Base-by-base conservation (phyloP, 2,329 filamentous ascomycete genomes). In the Colletotrichum euphorbiae region DNA sequence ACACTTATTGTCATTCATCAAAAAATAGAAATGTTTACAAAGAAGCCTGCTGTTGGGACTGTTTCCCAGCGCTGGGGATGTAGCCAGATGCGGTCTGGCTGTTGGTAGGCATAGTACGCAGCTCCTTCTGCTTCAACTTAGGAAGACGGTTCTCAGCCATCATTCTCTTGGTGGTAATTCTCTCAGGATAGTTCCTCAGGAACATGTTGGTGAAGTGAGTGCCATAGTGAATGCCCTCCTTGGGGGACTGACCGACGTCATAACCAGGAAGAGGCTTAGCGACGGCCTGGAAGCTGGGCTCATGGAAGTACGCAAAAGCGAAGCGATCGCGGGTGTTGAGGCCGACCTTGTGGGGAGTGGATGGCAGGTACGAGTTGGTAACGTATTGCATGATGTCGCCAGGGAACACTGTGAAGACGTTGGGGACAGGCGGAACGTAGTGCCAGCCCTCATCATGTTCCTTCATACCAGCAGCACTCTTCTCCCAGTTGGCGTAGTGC, bases 361-460 rank as follows among this genome's bases (percentile, higher is more conserved):
- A 83, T 4, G 77, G 81, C 6, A 85, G 77, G 69, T 76, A 76
- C 33, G 77, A 79, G 72, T 79, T 79, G 38, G 83, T 85, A 70
- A 85, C 77, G 72, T 84, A 84, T 67, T 85, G 82, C 80, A 85
- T 80, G 80, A 85, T 85, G 69, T 85, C 83, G 9, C 83, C 83
- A 43, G 83, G 83, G 72, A 85, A 85, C 17, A 85, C 83, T 2
- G 83, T 85, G 69, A 84, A 82, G 4, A 80, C 78, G 15, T 81
- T 78, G 1, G 78, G 74, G 0, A 77, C 75, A 0, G 84, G 84
- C 4, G 82, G 81, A 7, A 85, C 80, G 65, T 81, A 85, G 19
- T 83, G 72, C 83, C 84, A 85, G 3, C 79, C 77, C 3, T 81
- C 75, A 28, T 81, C 81, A 9, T 84, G 75, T 65, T 85, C 81